A percentile compares a stretch with the other conserved stretches of the same genome.
phyloP scores from a whole-genome alignment of 108 stramenopile genomes.

The Fragilariopsis cylindrus region DNA sequence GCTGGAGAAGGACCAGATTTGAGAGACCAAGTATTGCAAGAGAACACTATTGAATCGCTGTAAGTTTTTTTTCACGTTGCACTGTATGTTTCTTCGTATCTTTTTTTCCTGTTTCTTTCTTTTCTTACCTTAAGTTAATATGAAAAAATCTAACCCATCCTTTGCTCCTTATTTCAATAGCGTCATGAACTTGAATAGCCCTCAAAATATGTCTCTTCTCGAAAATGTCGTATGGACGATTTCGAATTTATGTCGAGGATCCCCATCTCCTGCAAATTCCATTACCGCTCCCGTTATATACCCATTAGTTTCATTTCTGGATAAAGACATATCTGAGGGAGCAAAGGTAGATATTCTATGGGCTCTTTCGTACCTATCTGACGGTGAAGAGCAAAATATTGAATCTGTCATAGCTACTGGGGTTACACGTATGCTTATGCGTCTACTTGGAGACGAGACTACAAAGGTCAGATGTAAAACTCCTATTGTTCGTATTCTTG shows the following conservation, averaged over 20 bases:
- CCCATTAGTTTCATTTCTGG: conserved; percentile 31
- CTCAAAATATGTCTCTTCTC: conserved; percentile 68
- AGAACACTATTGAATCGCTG: conserved; percentile 62
- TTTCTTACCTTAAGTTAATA: neutral
- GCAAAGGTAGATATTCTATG: conserved; percentile 79
- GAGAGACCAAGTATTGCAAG: conserved; percentile 68
- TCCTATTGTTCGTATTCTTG: conserved; percentile 89
- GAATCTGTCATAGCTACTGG: conserved; percentile 61
- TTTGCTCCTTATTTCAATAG: conserved; percentile 4
- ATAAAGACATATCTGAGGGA: conserved; percentile 42
- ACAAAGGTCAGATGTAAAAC: conserved; percentile 42
- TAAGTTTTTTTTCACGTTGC: conserved; percentile 1
- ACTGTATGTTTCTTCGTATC: too few species aligned
- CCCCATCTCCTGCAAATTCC: conserved; percentile 68
- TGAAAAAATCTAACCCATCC: neutral
- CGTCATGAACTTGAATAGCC: conserved; percentile 72
- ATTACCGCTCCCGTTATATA: conserved; percentile 58
- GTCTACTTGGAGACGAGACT: conserved; percentile 43
- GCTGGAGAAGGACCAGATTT: conserved; percentile 84
- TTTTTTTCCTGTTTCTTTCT: too few species aligned
- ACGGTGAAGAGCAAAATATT: conserved; percentile 84
- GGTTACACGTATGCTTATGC: conserved; percentile 45
- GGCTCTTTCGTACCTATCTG: conserved; percentile 90
- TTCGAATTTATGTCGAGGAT: conserved; percentile 94
- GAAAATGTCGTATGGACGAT: conserved; percentile 89